Evolutionary conservation across 192 early-diverging fungal genomes (phyloP), one percentile per base, ranked within the genome.

Genomic region (Paraglomus brasilianum): DNA sequence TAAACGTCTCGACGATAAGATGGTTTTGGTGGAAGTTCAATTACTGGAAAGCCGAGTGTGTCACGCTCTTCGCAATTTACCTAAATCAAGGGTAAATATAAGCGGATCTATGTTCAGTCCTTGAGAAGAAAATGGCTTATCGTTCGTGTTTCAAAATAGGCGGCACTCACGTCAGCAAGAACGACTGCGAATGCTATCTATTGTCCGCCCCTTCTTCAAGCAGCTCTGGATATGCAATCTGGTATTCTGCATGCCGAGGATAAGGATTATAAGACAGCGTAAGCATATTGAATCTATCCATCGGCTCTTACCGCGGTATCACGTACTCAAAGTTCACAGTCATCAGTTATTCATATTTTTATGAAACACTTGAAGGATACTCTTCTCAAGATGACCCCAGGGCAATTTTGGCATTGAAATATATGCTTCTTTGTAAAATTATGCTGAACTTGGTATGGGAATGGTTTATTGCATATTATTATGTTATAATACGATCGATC

Each of bases 1-100:
- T n/a, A 99, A 98, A 84, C 90, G 93, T 50, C 78, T 99, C 49
- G 97, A 99, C 83, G 97, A 99, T 84, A 97, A 97, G 82, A 94
- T 93, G 86, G 90, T 97, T 21, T 78, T 98, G 61, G 93, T 98
- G 48, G 97, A 99, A 73, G 96, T 99, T 5, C 95, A 97, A 69
- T 74, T 99, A 59, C 80, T 99, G 53, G 96, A 99, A 80, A 94
- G 92, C 76, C 84, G 94, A 70, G 93, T 92, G 22, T 97, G 91
- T 73, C 92, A 96, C 78, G 92, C 94, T 3, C 79, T 97, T 30
- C 82, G 92, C 60, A 97, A 99, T 77, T 71, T 97, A 71, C 88
- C 97, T 60, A 98, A 98, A 74, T 87, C 95, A 21, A 86, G 94
- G 68, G 90, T 89, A 80, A 61, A 71, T 53, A 17, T 60, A 30